These are phyloP conservation scores for Brasilioporus rufonigricans DNA, from an alignment of 768 basidiomycete species.

Conservation along the genomic window DNA sequence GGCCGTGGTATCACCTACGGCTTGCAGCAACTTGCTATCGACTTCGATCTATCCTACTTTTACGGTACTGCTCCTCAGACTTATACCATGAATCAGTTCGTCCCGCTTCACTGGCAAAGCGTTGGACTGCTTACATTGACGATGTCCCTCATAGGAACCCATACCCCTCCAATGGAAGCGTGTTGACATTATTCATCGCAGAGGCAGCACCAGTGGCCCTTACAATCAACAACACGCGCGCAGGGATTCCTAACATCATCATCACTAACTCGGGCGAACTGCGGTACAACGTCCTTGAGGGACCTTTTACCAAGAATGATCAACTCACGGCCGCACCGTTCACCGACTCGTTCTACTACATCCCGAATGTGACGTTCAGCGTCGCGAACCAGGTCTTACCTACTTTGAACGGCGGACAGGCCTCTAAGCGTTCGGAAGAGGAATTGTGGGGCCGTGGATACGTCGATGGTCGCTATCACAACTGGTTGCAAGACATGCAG, in stretches of 20 bases:
- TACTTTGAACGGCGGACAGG: conserved; percentile 45
- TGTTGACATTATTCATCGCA: conserved; percentile 56
- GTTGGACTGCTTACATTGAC: not conserved
- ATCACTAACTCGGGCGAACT: conserved; percentile 62
- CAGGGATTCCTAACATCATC: conserved; percentile 58
- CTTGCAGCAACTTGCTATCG: conserved; percentile 48
- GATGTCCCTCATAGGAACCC: conserved; percentile 42
- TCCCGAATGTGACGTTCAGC: conserved; percentile 50
- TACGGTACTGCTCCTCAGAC: conserved; percentile 78
- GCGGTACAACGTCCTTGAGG: conserved; percentile 65
- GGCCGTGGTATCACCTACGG: conserved; percentile 56
- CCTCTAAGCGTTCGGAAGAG: conserved; percentile 12
- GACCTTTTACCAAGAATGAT: conserved; percentile 78
- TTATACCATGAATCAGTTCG: conserved; percentile 63
- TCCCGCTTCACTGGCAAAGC: not conserved
- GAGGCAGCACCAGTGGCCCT: conserved; percentile 56
- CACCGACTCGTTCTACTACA: conserved; percentile 58
- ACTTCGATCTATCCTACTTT: conserved; percentile 58
- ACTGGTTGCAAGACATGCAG: conserved; percentile 62
- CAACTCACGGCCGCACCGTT: conserved; percentile 76
- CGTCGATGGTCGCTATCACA: conserved; percentile 48
- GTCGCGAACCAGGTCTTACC: conserved; percentile 55
- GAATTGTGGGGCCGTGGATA: conserved; percentile 42
- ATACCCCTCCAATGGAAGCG: conserved; percentile 58
- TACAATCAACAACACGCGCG: conserved; percentile 61